Conservation (phyloP, 805 yeast genomes). For the Metschnikowia vanudenii region DNA sequence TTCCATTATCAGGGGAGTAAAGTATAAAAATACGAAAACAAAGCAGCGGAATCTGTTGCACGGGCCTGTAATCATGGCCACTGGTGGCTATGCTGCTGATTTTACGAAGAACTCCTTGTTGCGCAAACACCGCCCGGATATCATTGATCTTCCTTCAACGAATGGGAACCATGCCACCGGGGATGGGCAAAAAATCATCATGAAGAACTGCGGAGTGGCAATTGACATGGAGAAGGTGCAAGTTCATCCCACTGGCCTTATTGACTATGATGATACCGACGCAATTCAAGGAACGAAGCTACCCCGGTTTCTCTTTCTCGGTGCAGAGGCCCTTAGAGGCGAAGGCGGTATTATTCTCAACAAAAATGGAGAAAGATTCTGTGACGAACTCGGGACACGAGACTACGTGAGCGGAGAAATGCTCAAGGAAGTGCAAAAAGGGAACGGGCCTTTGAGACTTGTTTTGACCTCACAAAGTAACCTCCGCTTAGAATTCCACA, state of each 20-base stretch:
- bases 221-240: slow-evolving; percentile 65
- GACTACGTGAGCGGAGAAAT: slow-evolving; percentile 61
- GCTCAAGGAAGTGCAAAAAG: slow-evolving; percentile 40
- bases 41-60: slow-evolving; percentile 31
- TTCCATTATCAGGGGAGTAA: slow-evolving; percentile 16
- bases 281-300: slow-evolving; percentile 34
- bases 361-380: slow-evolving; percentile 52
- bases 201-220: slow-evolving; percentile 51
- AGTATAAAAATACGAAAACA: slow-evolving; percentile 32
- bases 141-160: slow-evolving; percentile 55
- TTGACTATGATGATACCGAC: slow-evolving; percentile 48
- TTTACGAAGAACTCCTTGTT: slow-evolving; percentile 52
- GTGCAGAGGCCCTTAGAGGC: slow-evolving; percentile 66
- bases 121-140: slow-evolving; percentile 57
- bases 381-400: slow-evolving; percentile 59
- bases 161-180: slow-evolving; percentile 64
- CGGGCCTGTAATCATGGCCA: slow-evolving; percentile 62
- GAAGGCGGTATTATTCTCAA: slow-evolving; percentile 63
- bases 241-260: slow-evolving; percentile 67
- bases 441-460: slow-evolving; percentile 49
- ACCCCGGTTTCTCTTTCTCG: slow-evolving; percentile 55
- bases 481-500: slow-evolving; percentile 45
- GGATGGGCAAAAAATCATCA: slow-evolving; percentile 58
- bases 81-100: slow-evolving; percentile 71
- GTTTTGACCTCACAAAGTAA: slow-evolving; percentile 50